Conservation (phyloP, 768 basidiomycete genomes). For the Boletellus ananas region DNA sequence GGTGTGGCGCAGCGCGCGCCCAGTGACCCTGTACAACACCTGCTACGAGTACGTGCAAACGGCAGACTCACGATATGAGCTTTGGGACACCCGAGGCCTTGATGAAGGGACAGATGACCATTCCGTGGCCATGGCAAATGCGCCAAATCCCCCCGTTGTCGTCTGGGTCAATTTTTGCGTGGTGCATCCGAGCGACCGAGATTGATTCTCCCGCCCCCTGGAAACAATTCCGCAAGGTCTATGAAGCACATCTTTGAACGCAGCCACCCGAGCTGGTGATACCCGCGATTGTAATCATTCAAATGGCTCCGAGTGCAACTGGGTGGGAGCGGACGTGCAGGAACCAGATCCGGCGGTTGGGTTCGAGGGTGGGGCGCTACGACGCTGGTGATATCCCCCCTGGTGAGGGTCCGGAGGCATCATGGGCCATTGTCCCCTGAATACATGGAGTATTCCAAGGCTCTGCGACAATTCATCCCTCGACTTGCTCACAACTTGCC, state of each 20-base stretch:
- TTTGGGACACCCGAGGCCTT: background rate
- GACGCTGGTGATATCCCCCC: background rate
- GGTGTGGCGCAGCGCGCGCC: background rate
- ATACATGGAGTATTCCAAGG: background rate
- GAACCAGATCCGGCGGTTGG: background rate
- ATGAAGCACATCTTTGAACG: background rate
- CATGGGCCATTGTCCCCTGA: background rate
- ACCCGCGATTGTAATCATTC: background rate
- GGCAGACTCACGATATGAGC: background rate
- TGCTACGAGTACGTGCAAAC: background rate
- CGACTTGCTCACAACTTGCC: no score
- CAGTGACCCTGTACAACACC: background rate
- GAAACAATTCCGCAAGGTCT: background rate
- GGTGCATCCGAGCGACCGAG: background rate
- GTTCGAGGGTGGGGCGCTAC: background rate
- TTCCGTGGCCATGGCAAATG: background rate
- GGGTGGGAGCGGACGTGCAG: background rate
- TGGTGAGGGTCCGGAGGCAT: background rate
- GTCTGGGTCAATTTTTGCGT: background rate
- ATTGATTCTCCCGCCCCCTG: background rate
- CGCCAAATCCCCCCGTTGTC: background rate
- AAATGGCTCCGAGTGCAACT: background rate
- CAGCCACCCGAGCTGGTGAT: no score
- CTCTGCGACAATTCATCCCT: constrained; percentile 2
- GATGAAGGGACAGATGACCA: background rate